Base-by-base conservation (phyloP, 805 yeast genomes). In the Candida khao-thaluensis region DNA sequence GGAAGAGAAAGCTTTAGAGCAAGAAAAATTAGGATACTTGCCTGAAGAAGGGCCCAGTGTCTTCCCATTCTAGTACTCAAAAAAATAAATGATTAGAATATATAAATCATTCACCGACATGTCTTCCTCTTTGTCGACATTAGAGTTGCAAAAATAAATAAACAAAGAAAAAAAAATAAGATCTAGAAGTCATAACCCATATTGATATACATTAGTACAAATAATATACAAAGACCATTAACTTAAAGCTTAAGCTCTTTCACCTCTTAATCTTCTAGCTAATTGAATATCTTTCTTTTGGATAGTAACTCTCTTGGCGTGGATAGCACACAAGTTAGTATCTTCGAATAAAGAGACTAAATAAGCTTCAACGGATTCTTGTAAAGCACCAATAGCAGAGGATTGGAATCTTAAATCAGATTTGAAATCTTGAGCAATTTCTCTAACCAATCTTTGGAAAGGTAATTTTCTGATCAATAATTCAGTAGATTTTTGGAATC, bases 241-340 rank as follows among this genome's bases (percentile, higher is more conserved):
- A 35, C 17, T 11, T 9, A 28, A 38, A 32, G 30, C 44, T 35
- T 65, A 69, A 46, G 73, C 65, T 63, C 73, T 66, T 61, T 69
- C 74, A 53, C 74, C 74, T 64, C 74, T 68, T 58, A 69, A 68
- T 66, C 74, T 68, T 66, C 74, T 66, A 41, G 74, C 74, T 58
- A 69, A 68, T 57, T 69, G 74, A 51, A 69, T 69, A 54, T 69
- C 74, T 64, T 69, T 69, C 73, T 69, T 69, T 53, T 69, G 74
- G 58, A 69, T 69, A 40, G 74, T 69, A 45, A 69, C 74, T 64
- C 74, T 68, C 69, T 69, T 69, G 52, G 74, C 74, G 64, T 69
- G 74, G 50, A 69, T 69, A 47, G 74, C 74, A 62, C 74, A 69
- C 62, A 69, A 69, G 67, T 69, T 69, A 50, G 74, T 69, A 63